A percentile compares a stretch with the other conserved stretches of the same genome.
Evolutionary conservation across 495 filamentous ascomycete species (phyloP).

Genomic region (Annulohypoxylon moriforme): DNA sequence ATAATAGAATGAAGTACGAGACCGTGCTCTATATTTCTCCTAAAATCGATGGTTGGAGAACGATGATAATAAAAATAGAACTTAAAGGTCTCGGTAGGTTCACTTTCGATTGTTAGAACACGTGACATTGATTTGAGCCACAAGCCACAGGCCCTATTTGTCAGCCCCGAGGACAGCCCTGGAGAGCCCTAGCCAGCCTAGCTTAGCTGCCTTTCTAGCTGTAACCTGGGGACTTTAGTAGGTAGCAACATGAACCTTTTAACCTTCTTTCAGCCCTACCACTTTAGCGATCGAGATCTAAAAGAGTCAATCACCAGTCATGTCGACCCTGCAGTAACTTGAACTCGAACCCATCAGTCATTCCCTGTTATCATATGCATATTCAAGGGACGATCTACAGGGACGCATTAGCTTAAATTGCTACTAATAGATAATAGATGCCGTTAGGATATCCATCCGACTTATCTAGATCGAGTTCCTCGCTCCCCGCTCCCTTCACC

Average conservation of each 20-base stretch:
- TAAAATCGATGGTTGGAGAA: slow-evolving; percentile 7
- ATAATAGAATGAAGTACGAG: background rate
- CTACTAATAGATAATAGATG: slow-evolving; percentile 29
- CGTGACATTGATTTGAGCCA: slow-evolving; percentile 20
- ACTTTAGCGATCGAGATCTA: slow-evolving; percentile 30
- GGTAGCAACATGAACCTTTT: background rate
- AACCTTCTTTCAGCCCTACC: slow-evolving; percentile 37
- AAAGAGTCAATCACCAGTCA: slow-evolving; percentile 23
- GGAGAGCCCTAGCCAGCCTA: background rate
- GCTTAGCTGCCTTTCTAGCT: background rate
- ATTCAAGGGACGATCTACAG: slow-evolving; percentile 40
- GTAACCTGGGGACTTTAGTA: background rate
- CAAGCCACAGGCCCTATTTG: slow-evolving; percentile 5
- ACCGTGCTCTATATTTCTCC: background rate
- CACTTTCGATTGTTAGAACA: background rate
- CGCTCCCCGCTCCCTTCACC: background rate
- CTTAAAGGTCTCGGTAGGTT: too few species aligned
- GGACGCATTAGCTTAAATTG: slow-evolving; percentile 19
- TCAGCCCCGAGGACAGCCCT: background rate
- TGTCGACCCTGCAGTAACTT: slow-evolving; percentile 16
- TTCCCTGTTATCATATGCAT: slow-evolving; percentile 29
- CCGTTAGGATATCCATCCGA: slow-evolving; percentile 1
- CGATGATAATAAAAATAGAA: background rate
- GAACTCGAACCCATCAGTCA: slow-evolving; percentile 9
- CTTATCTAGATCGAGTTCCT: background rate